phyloP scores from a whole-genome alignment of 148 eudicot species.

The Heliosperma pusillum region DNA sequence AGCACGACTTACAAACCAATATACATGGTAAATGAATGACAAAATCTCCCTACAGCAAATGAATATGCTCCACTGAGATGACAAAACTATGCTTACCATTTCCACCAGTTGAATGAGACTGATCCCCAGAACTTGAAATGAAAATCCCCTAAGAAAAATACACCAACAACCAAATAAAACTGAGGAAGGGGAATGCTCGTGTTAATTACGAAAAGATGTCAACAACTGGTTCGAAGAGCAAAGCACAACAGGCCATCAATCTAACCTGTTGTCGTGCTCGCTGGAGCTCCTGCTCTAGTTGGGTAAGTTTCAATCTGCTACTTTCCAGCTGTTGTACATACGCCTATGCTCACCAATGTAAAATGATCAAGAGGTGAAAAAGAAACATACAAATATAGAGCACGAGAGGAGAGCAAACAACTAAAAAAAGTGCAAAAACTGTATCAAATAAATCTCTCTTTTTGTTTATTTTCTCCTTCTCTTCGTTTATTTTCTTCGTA shows the following conservation, averaged over 20 bases:
- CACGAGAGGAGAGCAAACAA: conserved; percentile 9
- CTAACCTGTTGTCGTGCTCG: conserved; percentile 58
- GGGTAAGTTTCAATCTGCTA: conserved; percentile 53
- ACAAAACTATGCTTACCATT: conserved; percentile 36
- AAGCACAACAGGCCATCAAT: background rate
- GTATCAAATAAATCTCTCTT: background rate
- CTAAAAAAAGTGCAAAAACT: background rate
- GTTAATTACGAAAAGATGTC: background rate
- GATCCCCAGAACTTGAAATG: conserved; percentile 49
- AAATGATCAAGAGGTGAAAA: background rate
- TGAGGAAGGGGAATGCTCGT: background rate
- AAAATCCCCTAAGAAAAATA: conserved; percentile 37
- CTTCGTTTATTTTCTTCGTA: background rate
- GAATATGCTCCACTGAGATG: background rate
- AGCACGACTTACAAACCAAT: background rate
- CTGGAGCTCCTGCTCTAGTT: conserved; percentile 55
- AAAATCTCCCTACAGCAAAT: background rate
- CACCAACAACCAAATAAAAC: background rate
- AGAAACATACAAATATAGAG: background rate
- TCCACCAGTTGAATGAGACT: conserved; percentile 47
- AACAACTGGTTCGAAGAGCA: background rate
- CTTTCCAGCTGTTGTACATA: conserved; percentile 54
- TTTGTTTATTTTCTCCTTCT: background rate
- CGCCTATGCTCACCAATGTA: conserved; percentile 30
- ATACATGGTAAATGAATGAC: background rate